These are phyloP conservation scores for Monosporascus ibericus DNA, from an alignment of 2,329 filamentous ascomycete species.

Conservation along the genomic window DNA sequence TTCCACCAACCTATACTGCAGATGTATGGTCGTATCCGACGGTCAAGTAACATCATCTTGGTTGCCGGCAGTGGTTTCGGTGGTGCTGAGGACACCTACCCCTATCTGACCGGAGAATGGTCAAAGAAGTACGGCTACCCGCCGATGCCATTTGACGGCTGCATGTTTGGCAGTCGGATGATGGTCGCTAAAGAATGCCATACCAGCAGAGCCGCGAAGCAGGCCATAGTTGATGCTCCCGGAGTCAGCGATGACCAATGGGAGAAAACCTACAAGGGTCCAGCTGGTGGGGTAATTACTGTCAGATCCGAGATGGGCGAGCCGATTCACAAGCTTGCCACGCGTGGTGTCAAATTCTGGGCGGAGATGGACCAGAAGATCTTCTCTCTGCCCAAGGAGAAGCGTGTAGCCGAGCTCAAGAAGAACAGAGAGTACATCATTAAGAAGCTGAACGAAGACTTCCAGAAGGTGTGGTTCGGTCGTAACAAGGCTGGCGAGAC, in stretches of 20 bases:
- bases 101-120: constrained; percentile 86
- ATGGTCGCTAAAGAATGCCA: constrained; percentile 93
- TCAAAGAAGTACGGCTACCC: constrained; percentile 82
- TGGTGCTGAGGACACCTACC: constrained; percentile 83
- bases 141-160: constrained; percentile 90
- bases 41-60: constrained; percentile 79
- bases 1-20: constrained; percentile 88
- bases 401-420: constrained; percentile 80
- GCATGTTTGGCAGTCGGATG: constrained; percentile 84
- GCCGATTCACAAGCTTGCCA: constrained; percentile 97
- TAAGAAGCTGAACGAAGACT: constrained; percentile 91
- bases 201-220: constrained; percentile 80
- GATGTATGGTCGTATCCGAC: constrained; percentile 85
- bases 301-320: constrained; percentile 99
- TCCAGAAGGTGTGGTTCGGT: constrained; percentile 96
- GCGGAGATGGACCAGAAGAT: constrained; percentile 99
- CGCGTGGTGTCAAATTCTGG: constrained; percentile 94
- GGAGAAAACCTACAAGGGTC: constrained; percentile 90
- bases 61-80: constrained; percentile 91
- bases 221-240: constrained; percentile 80
- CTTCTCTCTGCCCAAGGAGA: constrained; percentile 92
- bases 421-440: constrained; percentile 89
- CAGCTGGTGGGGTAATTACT: constrained; percentile 89
- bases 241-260: constrained; percentile 78
- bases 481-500: constrained; percentile 73